These are phyloP conservation scores for Tetramitus jugosus DNA, from an alignment of 208 protist species.

Conservation along the genomic window DNA sequence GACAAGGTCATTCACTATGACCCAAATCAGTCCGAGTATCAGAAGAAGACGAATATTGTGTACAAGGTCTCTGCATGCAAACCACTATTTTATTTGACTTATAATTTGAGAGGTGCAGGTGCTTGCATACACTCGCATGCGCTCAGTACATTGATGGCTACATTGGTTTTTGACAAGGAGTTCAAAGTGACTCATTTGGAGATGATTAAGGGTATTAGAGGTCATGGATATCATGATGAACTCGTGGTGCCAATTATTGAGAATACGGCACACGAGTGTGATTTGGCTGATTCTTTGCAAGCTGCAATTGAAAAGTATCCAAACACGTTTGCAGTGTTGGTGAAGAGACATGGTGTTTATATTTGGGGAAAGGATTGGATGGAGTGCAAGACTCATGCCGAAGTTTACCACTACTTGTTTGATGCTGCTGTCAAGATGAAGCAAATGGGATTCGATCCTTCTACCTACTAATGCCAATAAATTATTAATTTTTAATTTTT, in stretches of 20 bases:
- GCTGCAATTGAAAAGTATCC: conserved; percentile 63
- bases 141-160: conserved; percentile 62
- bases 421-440: conserved; percentile 55
- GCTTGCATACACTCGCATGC: conserved; percentile 85
- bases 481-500: no score
- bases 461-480: no score
- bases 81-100: conserved; percentile 84
- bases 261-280: conserved; percentile 69
- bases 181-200: conserved; percentile 85
- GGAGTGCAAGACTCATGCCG: conserved; percentile 76
- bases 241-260: conserved; percentile 89
- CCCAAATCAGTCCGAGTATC: neutral
- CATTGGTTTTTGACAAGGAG: conserved; percentile 71
- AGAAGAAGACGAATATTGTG: neutral
- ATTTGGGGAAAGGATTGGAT: conserved; percentile 85
- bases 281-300: conserved; percentile 40
- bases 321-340: conserved; percentile 73
- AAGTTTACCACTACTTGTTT: conserved; percentile 89
- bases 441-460: conserved; percentile 48
- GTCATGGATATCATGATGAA: conserved; percentile 63
- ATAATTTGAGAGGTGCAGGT: conserved; percentile 63
- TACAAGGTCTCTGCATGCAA: conserved; percentile 79
- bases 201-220: conserved; percentile 83
- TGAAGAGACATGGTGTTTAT: conserved; percentile 85
- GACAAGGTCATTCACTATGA: neutral